Percentiles rank a stretch among this genome's conserved stretches.
Conservation (phyloP, 1,284 basidiomycete species). For the Cryptococcus neoformans region DNA sequence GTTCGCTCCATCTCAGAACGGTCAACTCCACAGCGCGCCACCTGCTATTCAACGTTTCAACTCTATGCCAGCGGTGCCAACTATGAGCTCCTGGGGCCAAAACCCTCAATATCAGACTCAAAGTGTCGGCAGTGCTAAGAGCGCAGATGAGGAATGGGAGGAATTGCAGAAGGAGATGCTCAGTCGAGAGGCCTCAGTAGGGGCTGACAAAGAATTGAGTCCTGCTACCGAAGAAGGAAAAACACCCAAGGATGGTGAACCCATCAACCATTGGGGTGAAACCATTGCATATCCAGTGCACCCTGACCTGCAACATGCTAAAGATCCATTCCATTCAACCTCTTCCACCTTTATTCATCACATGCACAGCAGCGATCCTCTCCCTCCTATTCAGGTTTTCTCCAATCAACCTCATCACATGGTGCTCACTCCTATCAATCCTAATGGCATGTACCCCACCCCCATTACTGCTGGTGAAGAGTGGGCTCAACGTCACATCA, state of each 20-base stretch:
- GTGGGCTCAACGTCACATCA: slow-evolving; percentile 11
- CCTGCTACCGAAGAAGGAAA: slow-evolving; percentile 1
- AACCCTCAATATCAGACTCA: slow-evolving; percentile 12
- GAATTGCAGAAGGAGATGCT: slow-evolving; percentile 22
- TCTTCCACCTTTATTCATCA: slow-evolving; percentile 27
- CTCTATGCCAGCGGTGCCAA: slow-evolving; percentile 36
- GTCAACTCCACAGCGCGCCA: slow-evolving; percentile 35
- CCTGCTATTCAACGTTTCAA: slow-evolving; percentile 41
- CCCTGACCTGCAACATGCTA: slow-evolving; percentile 2
- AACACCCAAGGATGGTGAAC: not conserved
- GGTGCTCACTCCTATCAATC: slow-evolving; percentile 17
- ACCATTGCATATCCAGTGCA: slow-evolving; percentile 14
- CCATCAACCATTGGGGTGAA: slow-evolving; percentile 12
- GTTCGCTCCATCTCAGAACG: slow-evolving; percentile 7
- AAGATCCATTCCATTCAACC: slow-evolving; percentile 21
- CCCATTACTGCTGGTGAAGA: slow-evolving; percentile 17
- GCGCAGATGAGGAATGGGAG: slow-evolving; percentile 26
- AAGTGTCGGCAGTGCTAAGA: slow-evolving; percentile 7
- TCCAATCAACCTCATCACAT: slow-evolving; percentile 10
- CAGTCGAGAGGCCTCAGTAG: slow-evolving; percentile 22
- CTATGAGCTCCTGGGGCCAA: slow-evolving; percentile 22
- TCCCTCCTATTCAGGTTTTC: slow-evolving; percentile 25
- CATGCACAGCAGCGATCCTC: slow-evolving; percentile 11
- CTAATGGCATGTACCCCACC: slow-evolving; percentile 17
- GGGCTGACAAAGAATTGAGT: slow-evolving; percentile 7